A percentile compares a stretch with the other conserved stretches of the same genome.
Evolutionary conservation across 164 flowering plant species (phyloP).

Genomic region (Paratinospora sagittata): DNA sequence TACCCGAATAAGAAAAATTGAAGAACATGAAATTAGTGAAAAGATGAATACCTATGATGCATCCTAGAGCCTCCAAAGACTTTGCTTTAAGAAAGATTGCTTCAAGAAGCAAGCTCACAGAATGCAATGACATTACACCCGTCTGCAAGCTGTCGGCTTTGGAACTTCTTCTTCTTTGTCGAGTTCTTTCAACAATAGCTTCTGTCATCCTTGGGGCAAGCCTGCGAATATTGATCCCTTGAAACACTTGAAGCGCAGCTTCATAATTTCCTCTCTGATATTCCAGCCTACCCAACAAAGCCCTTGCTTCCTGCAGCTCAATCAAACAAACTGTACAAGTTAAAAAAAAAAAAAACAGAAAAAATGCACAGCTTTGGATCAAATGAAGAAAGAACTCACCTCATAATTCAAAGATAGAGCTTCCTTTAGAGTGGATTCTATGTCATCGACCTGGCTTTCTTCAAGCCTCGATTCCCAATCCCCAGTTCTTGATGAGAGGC

Average conservation of each 20-base stretch:
- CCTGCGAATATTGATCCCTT: conserved; percentile 70
- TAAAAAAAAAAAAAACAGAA: conserved; percentile 5
- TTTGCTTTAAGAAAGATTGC: conserved; percentile 85
- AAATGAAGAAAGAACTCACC: conserved; percentile 33
- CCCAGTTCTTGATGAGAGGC: conserved; percentile 70
- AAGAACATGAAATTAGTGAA: neutral
- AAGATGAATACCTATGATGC: conserved; percentile 43
- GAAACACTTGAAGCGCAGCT: conserved; percentile 96
- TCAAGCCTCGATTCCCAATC: conserved; percentile 85
- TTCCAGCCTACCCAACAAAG: conserved; percentile 80
- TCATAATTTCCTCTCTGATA: conserved; percentile 73
- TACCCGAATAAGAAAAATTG: neutral
- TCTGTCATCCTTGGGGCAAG: conserved; percentile 62
- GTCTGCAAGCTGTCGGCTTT: conserved; percentile 38
- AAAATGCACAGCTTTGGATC: neutral
- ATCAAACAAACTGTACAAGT: neutral
- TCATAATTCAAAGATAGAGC: conserved; percentile 93
- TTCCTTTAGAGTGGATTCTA: conserved; percentile 88
- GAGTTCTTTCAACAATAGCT: conserved; percentile 60
- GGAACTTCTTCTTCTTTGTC: conserved; percentile 42
- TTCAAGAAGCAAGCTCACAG: conserved; percentile 87
- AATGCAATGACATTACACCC: conserved; percentile 83
- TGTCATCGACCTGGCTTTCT: conserved; percentile 90
- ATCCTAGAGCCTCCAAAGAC: conserved; percentile 70
- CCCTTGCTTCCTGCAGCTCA: conserved; percentile 82